Evolutionary conservation across 1,139 yeast species (phyloP).

Genomic region (Hanseniaspora uvarum): DNA sequence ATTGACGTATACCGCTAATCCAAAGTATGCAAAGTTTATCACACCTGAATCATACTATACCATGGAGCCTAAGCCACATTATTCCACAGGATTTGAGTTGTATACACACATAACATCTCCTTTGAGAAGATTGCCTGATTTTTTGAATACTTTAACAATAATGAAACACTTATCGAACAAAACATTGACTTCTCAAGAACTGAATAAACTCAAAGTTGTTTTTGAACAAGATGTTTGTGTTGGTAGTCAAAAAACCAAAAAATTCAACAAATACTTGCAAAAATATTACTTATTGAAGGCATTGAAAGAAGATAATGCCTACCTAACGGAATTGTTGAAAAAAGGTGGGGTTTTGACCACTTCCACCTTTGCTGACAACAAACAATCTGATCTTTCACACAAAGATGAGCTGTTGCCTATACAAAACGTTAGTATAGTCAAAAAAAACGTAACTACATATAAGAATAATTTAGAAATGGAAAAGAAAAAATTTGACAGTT

Average conservation of each 20-base stretch:
- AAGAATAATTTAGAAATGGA: neutral
- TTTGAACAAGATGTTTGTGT: neutral
- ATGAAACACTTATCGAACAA: constrained; percentile 34
- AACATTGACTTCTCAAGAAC: constrained; percentile 13
- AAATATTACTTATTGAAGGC: neutral
- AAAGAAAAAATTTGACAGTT: neutral
- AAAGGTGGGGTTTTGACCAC: constrained; percentile 6
- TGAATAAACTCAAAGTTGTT: neutral
- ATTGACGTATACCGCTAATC: constrained; percentile 26
- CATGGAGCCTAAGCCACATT: constrained; percentile 41
- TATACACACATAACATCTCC: constrained; percentile 86
- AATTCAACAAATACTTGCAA: neutral
- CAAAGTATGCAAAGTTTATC: constrained; percentile 35
- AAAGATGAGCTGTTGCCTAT: neutral
- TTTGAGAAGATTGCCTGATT: constrained; percentile 72
- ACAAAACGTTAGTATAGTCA: neutral
- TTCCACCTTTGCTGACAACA: neutral
- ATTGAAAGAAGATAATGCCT: neutral
- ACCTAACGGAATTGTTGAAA: neutral
- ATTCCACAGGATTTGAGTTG: constrained; percentile 50
- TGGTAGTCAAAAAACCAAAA: neutral
- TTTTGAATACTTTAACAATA: constrained; percentile 66
- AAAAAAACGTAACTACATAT: neutral
- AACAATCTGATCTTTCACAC: neutral
- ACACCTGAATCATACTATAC: constrained; percentile 37